These are phyloP conservation scores for Nakaseomyces delphensis DNA, from an alignment of 1,139 yeast species.

Conservation along the genomic window DNA sequence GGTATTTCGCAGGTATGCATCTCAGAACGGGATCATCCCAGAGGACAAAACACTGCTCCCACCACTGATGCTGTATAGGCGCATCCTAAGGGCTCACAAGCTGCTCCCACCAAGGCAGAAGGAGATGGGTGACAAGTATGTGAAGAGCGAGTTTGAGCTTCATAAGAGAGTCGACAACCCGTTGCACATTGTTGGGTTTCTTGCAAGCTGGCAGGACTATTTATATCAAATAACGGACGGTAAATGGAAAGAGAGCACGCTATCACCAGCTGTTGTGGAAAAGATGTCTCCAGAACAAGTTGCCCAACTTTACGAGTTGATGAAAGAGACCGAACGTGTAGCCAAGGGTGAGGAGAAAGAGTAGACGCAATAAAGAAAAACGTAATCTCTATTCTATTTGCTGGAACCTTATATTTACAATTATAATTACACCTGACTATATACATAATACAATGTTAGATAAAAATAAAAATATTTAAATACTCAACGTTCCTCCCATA, in stretches of 20 bases:
- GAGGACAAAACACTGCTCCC: conserved; percentile 57
- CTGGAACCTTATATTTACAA: no score
- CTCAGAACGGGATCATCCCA: conserved; percentile 12
- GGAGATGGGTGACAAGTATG: conserved; percentile 80
- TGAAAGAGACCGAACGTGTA: conserved; percentile 47
- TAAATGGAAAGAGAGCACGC: conserved; percentile 62
- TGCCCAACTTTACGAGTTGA: conserved; percentile 67
- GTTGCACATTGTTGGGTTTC: conserved; percentile 82
- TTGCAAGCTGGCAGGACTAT: conserved; percentile 93
- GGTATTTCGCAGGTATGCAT: conserved; percentile 15
- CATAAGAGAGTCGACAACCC: conserved; percentile 82
- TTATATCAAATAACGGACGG: conserved; percentile 64
- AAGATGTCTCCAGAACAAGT: conserved; percentile 89
- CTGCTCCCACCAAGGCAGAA: conserved; percentile 60
- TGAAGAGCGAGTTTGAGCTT: conserved; percentile 81
- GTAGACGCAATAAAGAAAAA: no score
- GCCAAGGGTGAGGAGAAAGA: conserved; percentile 1
- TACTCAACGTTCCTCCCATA: conserved; percentile 51
- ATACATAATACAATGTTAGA: no score
- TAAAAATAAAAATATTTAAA: not conserved
- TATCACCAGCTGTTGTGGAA: conserved; percentile 58
- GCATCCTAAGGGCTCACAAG: conserved; percentile 71
- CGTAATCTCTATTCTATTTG: no score
- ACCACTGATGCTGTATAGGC: conserved; percentile 67
- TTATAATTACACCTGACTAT: not conserved